A percentile compares a stretch with the other conserved stretches of the same genome.
phyloP scores from a whole-genome alignment of 179 eudicot genomes.

The Corrigiola litoralis region DNA sequence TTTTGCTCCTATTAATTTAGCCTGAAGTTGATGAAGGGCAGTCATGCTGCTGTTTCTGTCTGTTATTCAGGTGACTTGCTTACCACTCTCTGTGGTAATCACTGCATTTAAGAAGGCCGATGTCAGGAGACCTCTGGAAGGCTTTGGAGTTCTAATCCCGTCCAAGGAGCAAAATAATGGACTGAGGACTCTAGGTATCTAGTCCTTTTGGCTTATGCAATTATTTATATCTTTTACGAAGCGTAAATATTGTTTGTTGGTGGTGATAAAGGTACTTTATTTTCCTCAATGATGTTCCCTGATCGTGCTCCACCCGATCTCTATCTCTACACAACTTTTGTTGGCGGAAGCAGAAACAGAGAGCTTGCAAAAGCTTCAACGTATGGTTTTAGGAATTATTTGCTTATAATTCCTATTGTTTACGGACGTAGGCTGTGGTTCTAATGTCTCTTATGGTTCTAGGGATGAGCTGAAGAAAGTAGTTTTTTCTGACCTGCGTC shows the following conservation, averaged over 20 bases:
- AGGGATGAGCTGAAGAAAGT: slow-evolving; percentile 86
- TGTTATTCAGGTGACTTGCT: slow-evolving; percentile 59
- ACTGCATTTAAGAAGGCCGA: slow-evolving; percentile 76
- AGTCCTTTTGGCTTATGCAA: slow-evolving; percentile 6
- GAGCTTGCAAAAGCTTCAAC: slow-evolving; percentile 91
- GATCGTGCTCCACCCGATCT: slow-evolving; percentile 80
- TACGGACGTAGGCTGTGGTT: not conserved
- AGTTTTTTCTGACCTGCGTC: slow-evolving; percentile 79
- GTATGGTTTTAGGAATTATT: slow-evolving; percentile 24
- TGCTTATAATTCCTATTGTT: not conserved
- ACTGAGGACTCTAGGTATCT: slow-evolving; percentile 76
- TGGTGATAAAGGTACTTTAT: slow-evolving; percentile 71
- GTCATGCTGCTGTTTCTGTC: slow-evolving; percentile 5
- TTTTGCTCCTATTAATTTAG: not conserved
- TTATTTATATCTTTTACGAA: not conserved
- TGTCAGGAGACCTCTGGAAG: slow-evolving; percentile 85
- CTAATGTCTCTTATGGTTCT: not conserved
- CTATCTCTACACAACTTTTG: slow-evolving; percentile 87
- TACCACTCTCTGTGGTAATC: slow-evolving; percentile 80
- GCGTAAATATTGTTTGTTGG: slow-evolving; percentile 4
- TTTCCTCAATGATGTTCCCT: slow-evolving; percentile 97
- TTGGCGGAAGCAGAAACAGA: slow-evolving; percentile 90
- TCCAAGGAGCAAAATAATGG: slow-evolving; percentile 84
- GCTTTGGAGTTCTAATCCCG: slow-evolving; percentile 95
- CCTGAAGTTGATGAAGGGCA: not conserved